Base-by-base conservation (phyloP, 192 early-diverging fungal species). In the Rhizophlyctis rosea region DNA sequence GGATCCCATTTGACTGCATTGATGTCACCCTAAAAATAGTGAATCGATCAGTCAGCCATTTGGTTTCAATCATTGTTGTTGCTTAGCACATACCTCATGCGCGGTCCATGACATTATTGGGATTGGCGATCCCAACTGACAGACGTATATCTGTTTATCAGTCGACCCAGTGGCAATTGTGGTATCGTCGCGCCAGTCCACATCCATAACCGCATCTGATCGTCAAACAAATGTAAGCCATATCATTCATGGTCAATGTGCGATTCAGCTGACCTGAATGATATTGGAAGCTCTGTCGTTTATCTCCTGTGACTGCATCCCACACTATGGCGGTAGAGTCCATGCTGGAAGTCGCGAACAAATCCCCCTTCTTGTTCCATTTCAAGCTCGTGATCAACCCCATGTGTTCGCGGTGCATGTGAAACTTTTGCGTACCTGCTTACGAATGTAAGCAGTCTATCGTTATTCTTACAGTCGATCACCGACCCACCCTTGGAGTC, bases 101-200 rank as follows among this genome's bases (percentile, higher is more conserved):
- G 90, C 91, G 3, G 66, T 63, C 70, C 87, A 91, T 28, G 79
- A 83, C 60, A 77, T 79, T n/a, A 95, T 32, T 0, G 94, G 91
- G n/a, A 81, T 75, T 1, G 73, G 60, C 21, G 69, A 72, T 21
- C 87, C 88, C 24, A 93, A 82, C 48, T 80, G 79, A 73, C 92
- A 96, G 0, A 98, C 85, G 53, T 81, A 87, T 2, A 98, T 86
- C 5, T 78, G 76, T 44, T 83, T 83, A 69, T 98, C 96, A 16
- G 79, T 79, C 32, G 90, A 90, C 57, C 88, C 90, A 0, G 91
- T 90, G 3, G 96, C 94, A 81, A 96, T 92, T 5, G 91, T 98
- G 0, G 76, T 71, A 69, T 94, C 88, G 68, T 98, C 93, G 56
- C 85, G 79, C 96, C 96, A 98, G 72, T 94, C 96, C 7, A 93